phyloP scores from a whole-genome alignment of 2,329 filamentous ascomycete genomes.

The Colletotrichum theobromicola region DNA sequence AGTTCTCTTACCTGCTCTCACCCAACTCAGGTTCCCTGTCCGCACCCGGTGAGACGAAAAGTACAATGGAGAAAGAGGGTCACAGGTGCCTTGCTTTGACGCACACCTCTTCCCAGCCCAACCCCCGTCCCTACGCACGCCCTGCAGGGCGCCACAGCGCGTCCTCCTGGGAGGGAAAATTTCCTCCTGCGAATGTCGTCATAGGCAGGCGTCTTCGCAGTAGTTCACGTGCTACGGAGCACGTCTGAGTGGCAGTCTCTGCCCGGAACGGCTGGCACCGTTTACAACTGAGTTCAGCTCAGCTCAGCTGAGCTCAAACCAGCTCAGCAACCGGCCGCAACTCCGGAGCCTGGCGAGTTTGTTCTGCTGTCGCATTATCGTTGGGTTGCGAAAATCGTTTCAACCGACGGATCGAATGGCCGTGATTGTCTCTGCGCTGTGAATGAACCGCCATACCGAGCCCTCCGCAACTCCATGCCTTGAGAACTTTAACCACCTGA shows the following conservation, averaged over 20 bases:
- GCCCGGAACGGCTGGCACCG: background rate
- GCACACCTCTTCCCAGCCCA: background rate
- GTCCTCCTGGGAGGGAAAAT: constrained; percentile 1
- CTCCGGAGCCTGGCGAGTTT: background rate
- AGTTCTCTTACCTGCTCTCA: no score
- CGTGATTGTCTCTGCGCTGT: background rate
- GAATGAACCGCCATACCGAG: constrained; percentile 1
- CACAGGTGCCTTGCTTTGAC: background rate
- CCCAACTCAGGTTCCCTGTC: background rate
- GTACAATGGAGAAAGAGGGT: background rate
- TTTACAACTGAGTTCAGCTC: background rate
- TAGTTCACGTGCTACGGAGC: background rate
- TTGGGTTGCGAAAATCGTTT: constrained; percentile 4
- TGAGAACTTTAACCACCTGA: background rate
- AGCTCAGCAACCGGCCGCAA: background rate
- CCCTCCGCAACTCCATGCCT: constrained; percentile 1
- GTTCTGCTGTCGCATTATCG: background rate
- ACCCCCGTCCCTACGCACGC: background rate
- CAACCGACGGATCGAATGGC: background rate
- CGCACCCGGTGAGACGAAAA: background rate
- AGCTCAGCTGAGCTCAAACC: background rate
- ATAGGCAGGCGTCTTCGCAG: background rate
- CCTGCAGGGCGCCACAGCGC: constrained; percentile 4
- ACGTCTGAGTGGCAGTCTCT: background rate
- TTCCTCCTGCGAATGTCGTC: constrained; percentile 14